These are phyloP conservation scores for Leccinum incarnatum DNA, from an alignment of 768 basidiomycete genomes.

Conservation along the genomic window DNA sequence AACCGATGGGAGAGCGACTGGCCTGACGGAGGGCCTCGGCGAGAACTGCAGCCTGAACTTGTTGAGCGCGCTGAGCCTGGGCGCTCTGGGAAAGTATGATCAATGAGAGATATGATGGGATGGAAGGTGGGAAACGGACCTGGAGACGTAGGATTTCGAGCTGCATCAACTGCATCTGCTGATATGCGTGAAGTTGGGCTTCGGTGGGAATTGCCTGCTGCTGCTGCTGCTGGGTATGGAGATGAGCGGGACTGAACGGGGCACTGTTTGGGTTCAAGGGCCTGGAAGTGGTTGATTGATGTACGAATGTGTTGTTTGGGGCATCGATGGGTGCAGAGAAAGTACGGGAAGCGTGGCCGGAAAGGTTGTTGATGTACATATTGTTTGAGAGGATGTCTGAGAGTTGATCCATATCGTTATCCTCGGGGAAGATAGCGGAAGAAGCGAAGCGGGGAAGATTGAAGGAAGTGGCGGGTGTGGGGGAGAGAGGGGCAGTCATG, in stretches of 20 bases:
- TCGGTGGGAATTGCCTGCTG: conserved; percentile 37
- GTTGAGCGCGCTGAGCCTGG: conserved; percentile 58
- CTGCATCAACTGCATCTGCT: conserved; percentile 79
- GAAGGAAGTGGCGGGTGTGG: conserved; percentile 61
- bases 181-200: conserved; percentile 61
- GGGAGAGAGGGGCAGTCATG: conserved; percentile 58
- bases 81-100: conserved; percentile 44
- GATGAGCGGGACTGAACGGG: conserved; percentile 43
- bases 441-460: conserved; percentile 56
- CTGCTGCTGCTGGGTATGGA: conserved; percentile 35
- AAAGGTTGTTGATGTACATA: conserved; percentile 44
- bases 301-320: conserved; percentile 60
- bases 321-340: conserved; percentile 75
- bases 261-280: conserved; percentile 51
- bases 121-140: conserved; percentile 39
- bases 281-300: conserved; percentile 57
- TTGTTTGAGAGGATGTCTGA: conserved; percentile 53
- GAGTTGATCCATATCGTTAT: conserved; percentile 60
- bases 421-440: conserved; percentile 44
- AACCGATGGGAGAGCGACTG: conserved; percentile 29
- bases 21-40: conserved; percentile 55
- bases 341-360: conserved; percentile 42
- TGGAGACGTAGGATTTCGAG: conserved; percentile 79
- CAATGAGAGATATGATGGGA: conserved; percentile 6
- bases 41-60: conserved; percentile 69